These are phyloP conservation scores for Yarrowia osloensis DNA, from an alignment of 805 yeast genomes.

Conservation along the genomic window DNA sequence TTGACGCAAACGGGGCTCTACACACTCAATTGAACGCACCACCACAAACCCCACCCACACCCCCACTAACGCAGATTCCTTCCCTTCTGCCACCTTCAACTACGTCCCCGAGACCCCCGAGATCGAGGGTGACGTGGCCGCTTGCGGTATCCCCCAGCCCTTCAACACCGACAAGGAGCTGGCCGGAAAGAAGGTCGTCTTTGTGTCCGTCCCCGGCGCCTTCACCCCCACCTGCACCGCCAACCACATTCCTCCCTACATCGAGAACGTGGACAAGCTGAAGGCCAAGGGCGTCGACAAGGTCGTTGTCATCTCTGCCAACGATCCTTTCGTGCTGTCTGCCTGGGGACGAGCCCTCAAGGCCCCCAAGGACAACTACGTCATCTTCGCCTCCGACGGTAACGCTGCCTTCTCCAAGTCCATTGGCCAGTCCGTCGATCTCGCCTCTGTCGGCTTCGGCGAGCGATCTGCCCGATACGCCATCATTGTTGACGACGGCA, in stretches of 20 bases:
- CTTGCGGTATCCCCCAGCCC: constrained; percentile 47
- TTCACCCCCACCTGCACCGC: constrained; percentile 81
- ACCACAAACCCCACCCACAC: neutral
- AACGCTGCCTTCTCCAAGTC: constrained; percentile 58
- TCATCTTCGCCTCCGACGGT: constrained; percentile 67
- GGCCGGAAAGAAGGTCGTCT: constrained; percentile 55
- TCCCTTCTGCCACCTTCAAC: constrained; percentile 36
- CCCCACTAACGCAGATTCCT: constrained; percentile 15
- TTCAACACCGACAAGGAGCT: constrained; percentile 44
- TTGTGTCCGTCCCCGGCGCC: constrained; percentile 83
- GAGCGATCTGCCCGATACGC: constrained; percentile 72
- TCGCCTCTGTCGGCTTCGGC: constrained; percentile 56
- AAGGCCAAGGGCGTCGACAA: constrained; percentile 62
- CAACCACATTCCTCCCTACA: constrained; percentile 69
- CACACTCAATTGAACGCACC: neutral
- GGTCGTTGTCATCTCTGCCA: constrained; percentile 63
- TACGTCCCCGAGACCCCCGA: constrained; percentile 44
- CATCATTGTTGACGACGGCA: constrained; percentile 62
- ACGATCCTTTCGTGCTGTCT: constrained; percentile 68
- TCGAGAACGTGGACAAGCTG: constrained; percentile 53
- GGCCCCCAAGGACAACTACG: constrained; percentile 44
- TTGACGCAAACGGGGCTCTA: neutral
- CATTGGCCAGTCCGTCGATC: constrained; percentile 60
- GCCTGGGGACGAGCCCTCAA: constrained; percentile 64
- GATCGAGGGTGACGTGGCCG: constrained; percentile 37